phyloP scores from a whole-genome alignment of 768 basidiomycete genomes.

The Tricholoma matsutake region DNA sequence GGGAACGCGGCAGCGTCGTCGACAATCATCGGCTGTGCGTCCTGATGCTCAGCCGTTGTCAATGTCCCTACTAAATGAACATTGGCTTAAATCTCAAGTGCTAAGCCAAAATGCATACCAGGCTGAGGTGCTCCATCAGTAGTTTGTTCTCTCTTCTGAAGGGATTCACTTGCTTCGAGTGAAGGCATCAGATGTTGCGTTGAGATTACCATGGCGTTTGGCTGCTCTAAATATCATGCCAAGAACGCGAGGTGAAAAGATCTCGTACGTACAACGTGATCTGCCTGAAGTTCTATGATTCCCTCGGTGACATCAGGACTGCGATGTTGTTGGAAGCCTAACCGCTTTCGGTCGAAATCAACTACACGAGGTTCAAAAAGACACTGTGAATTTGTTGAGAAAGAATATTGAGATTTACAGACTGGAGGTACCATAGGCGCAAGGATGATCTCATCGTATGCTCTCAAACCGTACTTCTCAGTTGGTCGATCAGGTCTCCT shows the following conservation, averaged over 20 bases:
- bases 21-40: slow-evolving; percentile 28
- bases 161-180: slow-evolving; percentile 20
- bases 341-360: slow-evolving; percentile 78
- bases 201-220: slow-evolving; percentile 87
- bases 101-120: slow-evolving; percentile 6
- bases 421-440: slow-evolving; percentile 77
- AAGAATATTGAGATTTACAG: neutral
- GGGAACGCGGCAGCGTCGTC: slow-evolving; percentile 29
- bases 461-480: slow-evolving; percentile 84
- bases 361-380: slow-evolving; percentile 93
- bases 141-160: slow-evolving; percentile 14
- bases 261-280: slow-evolving; percentile 45
- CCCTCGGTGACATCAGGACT: slow-evolving; percentile 71
- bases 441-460: slow-evolving; percentile 93
- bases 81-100: neutral
- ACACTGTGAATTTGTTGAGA: slow-evolving; percentile 48
- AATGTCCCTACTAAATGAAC: slow-evolving; percentile 11
- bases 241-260: slow-evolving; percentile 6
- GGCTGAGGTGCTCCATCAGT: slow-evolving; percentile 8
- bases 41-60: slow-evolving; percentile 28
- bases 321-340: slow-evolving; percentile 45
- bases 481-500: slow-evolving; percentile 71
- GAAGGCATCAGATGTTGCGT: slow-evolving; percentile 72
- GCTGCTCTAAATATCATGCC: slow-evolving; percentile 42
- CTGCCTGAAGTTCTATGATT: slow-evolving; percentile 53